Conservation (phyloP, 2,329 filamentous ascomycete genomes). For the Lasiodiplodia gonubiensis region DNA sequence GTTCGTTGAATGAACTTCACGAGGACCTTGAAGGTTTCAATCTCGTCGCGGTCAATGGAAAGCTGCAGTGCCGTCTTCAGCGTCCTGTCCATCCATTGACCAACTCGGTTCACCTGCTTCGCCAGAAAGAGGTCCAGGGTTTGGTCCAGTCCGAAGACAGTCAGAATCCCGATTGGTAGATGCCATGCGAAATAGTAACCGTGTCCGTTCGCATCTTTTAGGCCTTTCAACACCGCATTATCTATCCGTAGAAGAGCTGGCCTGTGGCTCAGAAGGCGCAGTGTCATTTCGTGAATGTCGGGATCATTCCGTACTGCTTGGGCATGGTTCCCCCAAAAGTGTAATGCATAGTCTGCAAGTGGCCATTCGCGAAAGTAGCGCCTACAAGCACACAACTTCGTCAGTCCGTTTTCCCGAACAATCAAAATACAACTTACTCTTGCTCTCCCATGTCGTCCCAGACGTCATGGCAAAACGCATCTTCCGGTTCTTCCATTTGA, state of each 20-base stretch:
- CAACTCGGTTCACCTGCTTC: not conserved
- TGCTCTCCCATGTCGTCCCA: not conserved
- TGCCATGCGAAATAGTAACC: not conserved
- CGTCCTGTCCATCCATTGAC: not conserved
- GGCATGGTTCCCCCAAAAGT: not conserved
- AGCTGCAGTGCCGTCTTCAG: not conserved
- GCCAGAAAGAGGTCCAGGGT: not conserved
- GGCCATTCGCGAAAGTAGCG: not conserved
- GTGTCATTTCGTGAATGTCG: not conserved
- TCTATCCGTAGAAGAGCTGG: not conserved
- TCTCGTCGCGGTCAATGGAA: not conserved
- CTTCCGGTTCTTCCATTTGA: not conserved
- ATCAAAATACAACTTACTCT: not conserved
- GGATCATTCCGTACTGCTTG: not conserved
- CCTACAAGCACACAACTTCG: not conserved
- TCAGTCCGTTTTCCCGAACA: not conserved
- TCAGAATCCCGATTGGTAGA: not conserved
- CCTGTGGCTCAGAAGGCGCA: not conserved
- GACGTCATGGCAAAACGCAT: not conserved
- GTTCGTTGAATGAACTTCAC: not conserved
- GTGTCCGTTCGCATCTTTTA: not conserved
- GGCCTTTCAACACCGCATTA: not conserved
- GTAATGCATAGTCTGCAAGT: not conserved
- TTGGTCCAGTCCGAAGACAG: not conserved
- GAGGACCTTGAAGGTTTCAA: not conserved